A percentile compares a stretch with the other conserved stretches of the same genome.
phyloP scores from a whole-genome alignment of 2,329 filamentous ascomycete genomes.

The Colletotrichum costaricense region DNA sequence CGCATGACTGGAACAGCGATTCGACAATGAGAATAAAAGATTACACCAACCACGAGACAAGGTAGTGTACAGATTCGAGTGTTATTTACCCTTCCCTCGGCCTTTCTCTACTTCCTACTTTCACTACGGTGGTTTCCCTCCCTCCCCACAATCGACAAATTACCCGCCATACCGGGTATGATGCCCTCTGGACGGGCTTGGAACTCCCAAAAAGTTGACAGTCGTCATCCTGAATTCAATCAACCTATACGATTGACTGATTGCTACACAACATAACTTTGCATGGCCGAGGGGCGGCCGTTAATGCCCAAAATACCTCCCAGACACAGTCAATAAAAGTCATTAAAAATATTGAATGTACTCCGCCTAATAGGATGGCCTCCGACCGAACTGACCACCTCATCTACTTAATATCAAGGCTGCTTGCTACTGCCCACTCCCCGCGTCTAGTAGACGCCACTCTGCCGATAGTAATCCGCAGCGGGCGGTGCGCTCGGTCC shows the following conservation, averaged over 20 bases:
- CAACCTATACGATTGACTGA: neutral
- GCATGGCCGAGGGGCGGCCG: neutral
- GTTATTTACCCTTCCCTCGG: neutral
- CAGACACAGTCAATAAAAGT: neutral
- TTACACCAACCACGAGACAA: neutral
- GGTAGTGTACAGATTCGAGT: conserved; percentile 10
- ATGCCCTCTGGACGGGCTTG: neutral
- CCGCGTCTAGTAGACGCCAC: conserved; percentile 43
- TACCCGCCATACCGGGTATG: neutral
- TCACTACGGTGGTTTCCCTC: neutral
- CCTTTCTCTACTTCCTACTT: neutral
- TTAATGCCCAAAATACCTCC: neutral
- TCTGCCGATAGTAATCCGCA: conserved; percentile 67
- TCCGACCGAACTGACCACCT: neutral
- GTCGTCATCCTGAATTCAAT: neutral
- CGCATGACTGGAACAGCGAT: neutral
- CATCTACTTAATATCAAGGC: neutral
- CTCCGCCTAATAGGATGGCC: neutral
- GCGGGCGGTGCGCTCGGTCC: conserved; percentile 63
- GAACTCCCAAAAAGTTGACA: neutral
- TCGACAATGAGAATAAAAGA: neutral
- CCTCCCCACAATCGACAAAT: neutral
- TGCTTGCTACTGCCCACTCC: neutral
- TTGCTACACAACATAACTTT: neutral
- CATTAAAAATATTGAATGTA: conserved; percentile 3